Conservation (phyloP, 768 basidiomycete genomes). For the Flagelloscypha sp. region DNA sequence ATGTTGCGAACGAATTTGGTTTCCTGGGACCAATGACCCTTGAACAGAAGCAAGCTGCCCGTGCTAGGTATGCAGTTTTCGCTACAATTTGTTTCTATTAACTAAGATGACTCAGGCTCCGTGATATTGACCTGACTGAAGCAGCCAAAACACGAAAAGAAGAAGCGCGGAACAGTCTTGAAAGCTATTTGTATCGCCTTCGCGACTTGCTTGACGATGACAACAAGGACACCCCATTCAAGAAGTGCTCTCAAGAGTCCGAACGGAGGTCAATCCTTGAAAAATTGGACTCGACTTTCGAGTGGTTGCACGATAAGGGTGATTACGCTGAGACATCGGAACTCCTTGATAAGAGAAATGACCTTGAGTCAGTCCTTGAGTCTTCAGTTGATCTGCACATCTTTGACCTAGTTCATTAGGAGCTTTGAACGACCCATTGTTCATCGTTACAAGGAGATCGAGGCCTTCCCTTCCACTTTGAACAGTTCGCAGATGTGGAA, state of each 20-base stretch:
- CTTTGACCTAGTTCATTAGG: conserved; percentile 29
- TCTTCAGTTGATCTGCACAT: conserved; percentile 1
- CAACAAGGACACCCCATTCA: conserved; percentile 63
- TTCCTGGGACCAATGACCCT: conserved; percentile 73
- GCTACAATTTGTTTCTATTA: not conserved
- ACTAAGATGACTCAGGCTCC: conserved; percentile 43
- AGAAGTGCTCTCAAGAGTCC: conserved; percentile 66
- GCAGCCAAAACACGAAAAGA: conserved; percentile 68
- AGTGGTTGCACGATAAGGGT: conserved; percentile 79
- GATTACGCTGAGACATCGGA: conserved; percentile 75
- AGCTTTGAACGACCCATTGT: conserved; percentile 73
- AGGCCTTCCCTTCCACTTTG: conserved; percentile 74
- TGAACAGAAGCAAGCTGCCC: conserved; percentile 65
- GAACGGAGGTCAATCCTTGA: conserved; percentile 64
- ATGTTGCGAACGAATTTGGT: no score
- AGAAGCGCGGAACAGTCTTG: conserved; percentile 86
- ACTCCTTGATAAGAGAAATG: conserved; percentile 66
- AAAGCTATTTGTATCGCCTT: conserved; percentile 88
- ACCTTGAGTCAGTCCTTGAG: conserved; percentile 64
- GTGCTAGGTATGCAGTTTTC: conserved; percentile 49
- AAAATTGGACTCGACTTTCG: conserved; percentile 63
- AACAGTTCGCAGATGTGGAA: conserved; percentile 82
- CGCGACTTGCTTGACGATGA: conserved; percentile 73
- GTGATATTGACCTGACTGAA: conserved; percentile 73
- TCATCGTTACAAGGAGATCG: conserved; percentile 83